Base-by-base conservation (phyloP, 331 rosid genomes). In the Pyrus hybrid region DNA sequence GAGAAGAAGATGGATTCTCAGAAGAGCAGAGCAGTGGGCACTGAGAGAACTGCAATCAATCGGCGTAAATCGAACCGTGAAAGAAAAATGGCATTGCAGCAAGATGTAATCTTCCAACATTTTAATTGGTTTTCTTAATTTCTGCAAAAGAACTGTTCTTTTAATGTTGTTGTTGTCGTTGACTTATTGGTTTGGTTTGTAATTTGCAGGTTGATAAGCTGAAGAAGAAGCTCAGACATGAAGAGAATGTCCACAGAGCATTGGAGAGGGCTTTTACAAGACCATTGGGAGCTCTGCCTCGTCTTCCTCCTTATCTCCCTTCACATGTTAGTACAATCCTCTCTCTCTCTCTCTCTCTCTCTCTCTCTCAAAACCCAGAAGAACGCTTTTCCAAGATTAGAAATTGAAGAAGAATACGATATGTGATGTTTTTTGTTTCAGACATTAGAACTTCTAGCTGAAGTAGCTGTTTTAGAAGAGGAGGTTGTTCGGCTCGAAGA, bases 231-330 rank as follows among this genome's bases (percentile, higher is more conserved):
- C 98, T 93, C n/a, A 91, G 96, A 78, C 97, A 89, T 75, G 97
- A 93, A 89, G 98, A 93, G 75, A 91, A 93, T 86, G 91, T 93
- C 26, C 98, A 91, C 14, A 91, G 90, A 84, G 98, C 91, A 23
- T 86, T 93, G 72, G 98, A 93, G 77, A 91, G 98, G 77, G 98
- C 96, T 73, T 90, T 93, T 30, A 87, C 96, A 6, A 84, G 98
- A 73, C 98, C 98, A 67, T 72, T 93, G 54, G 98, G 98, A 74
- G 92, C 98, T 71, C 85, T 93, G 43, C 98, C 98, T 80, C 98
- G 98, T 76, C 96, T 93, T 72, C 98, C 98, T 79, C 97, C 98
- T n/a, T 93, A 90, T 91, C 97, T 93, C 63, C 98, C 98, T 85
- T 89, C 96, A 68, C 68, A 82, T 80, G 98, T 93, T 1, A 4